Base-by-base conservation (phyloP, 768 basidiomycete species). In the Goffeauzyma gilvescens region DNA sequence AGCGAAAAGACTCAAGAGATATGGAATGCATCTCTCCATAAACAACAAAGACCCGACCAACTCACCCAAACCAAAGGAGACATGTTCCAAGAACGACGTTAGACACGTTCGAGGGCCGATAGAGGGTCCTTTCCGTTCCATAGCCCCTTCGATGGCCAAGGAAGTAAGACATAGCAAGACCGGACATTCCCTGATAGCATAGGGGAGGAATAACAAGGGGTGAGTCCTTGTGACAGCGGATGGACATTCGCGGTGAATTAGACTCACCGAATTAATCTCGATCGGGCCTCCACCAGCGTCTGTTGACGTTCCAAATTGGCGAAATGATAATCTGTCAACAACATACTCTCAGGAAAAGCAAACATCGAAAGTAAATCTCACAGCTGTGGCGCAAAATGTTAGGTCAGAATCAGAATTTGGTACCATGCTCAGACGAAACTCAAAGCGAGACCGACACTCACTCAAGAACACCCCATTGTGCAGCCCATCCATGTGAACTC, bases 281-380 rank as follows among this genome's bases (percentile, higher is more conserved):
- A 98, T 86, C 17, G 90, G 90, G 9, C 85, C 89, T 40, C 90
- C 90, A 22, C 89, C 89, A 7, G 89, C 89, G 48, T 90, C 89
- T 59, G 24, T 15, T n/a, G n/a, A n/a, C n/a, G n/a, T n/a, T n/a
- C n/a, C n/a, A n/a, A n/a, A n/a, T n/a, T n/a, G n/a, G n/a, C n/a
- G n/a, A n/a, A n/a, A n/a, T n/a, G n/a, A n/a, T n/a, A n/a, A n/a
- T n/a, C n/a, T n/a, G n/a, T n/a, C n/a, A n/a, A n/a, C n/a, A n/a
- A n/a, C n/a, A n/a, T n/a, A n/a, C n/a, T n/a, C n/a, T n/a, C n/a
- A 23, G 17, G 12, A 24, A 83, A 42, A 85, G 78, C 1, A 54
- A 49, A 20, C 46, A 27, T 21, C 9, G n/a, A n/a, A n/a, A n/a
- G n/a, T n/a, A n/a, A n/a, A n/a, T n/a, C n/a, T n/a, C n/a, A n/a